phyloP scores from a whole-genome alignment of 371 early-diverging fungal genomes.

The Conidiobolus incongruus region DNA sequence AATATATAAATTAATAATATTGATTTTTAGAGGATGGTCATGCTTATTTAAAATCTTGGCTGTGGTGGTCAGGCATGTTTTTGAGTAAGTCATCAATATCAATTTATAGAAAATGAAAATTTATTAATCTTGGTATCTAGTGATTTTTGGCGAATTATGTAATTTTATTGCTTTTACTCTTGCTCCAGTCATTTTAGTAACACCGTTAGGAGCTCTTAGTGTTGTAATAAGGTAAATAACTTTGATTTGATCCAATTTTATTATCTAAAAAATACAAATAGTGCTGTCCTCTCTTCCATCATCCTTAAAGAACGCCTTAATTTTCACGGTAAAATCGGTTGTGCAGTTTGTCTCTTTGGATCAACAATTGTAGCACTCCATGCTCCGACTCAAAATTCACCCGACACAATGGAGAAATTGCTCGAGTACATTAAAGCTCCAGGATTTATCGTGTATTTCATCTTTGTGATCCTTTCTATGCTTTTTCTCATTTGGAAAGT shows the following conservation, averaged over 20 bases:
- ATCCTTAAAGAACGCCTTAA: slow-evolving; percentile 73
- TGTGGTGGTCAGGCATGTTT: slow-evolving; percentile 92
- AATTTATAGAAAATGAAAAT: neutral
- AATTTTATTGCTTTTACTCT: slow-evolving; percentile 91
- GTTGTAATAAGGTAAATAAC: slow-evolving; percentile 38
- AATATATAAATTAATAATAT: slow-evolving; percentile 7
- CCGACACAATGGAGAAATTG: slow-evolving; percentile 62
- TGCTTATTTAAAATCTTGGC: slow-evolving; percentile 50
- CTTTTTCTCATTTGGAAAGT: slow-evolving; percentile 46
- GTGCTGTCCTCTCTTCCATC: slow-evolving; percentile 72
- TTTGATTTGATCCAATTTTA: neutral
- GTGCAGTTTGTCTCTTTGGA: slow-evolving; percentile 77
- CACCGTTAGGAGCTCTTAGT: slow-evolving; percentile 84
- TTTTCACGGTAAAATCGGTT: slow-evolving; percentile 71
- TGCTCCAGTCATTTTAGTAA: slow-evolving; percentile 84
- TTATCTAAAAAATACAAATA: slow-evolving; percentile 8
- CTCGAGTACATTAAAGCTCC: slow-evolving; percentile 46
- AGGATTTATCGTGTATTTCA: slow-evolving; percentile 61
- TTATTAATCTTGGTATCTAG: slow-evolving; percentile 9
- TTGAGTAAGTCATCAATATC: slow-evolving; percentile 19
- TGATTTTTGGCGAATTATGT: slow-evolving; percentile 66
- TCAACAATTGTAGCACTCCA: slow-evolving; percentile 75
- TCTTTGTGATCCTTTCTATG: slow-evolving; percentile 28
- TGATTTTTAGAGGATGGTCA: slow-evolving; percentile 56
- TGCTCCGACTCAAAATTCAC: slow-evolving; percentile 68